Conservation (phyloP, 2,329 filamentous ascomycete genomes). For the Ophiostoma himal-ulmi region DNA sequence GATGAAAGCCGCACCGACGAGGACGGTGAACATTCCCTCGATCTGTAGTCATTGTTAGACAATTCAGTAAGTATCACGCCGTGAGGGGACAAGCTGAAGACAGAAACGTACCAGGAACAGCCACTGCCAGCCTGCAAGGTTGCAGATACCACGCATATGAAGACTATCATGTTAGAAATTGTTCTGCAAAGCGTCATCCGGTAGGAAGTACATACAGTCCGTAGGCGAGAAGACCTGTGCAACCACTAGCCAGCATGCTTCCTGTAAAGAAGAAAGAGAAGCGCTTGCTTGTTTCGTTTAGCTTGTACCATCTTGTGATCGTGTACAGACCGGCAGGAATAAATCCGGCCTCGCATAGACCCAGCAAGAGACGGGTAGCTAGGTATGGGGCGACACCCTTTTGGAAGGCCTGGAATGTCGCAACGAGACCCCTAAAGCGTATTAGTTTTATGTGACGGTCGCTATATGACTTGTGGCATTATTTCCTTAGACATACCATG, state of each 20-base stretch:
- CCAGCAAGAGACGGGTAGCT: conserved; percentile 32
- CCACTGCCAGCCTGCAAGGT: background rate
- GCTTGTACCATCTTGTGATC: conserved; percentile 44
- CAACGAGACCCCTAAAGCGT: background rate
- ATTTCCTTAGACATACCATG: background rate
- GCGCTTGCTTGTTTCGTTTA: conserved; percentile 41
- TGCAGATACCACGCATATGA: background rate
- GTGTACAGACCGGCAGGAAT: conserved; percentile 45
- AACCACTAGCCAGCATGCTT: conserved; percentile 33
- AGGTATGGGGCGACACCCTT: background rate
- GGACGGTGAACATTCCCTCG: background rate
- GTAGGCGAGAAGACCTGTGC: conserved; percentile 29
- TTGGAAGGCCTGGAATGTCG: background rate
- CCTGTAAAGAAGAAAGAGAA: conserved; percentile 43
- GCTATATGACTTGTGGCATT: background rate
- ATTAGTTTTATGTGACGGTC: background rate
- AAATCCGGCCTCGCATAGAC: conserved; percentile 39
- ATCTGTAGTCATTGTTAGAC: background rate
- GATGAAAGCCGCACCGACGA: background rate
- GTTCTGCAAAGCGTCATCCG: background rate
- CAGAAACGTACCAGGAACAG: background rate
- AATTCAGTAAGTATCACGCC: background rate
- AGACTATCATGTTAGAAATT: background rate
- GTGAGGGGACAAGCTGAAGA: too few relatives aligned
- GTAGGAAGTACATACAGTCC: background rate